Percentiles rank a stretch among this genome's conserved stretches.
Evolutionary conservation across 2,329 filamentous ascomycete genomes (phyloP).

Genomic region (Ophiostoma perfectum): DNA sequence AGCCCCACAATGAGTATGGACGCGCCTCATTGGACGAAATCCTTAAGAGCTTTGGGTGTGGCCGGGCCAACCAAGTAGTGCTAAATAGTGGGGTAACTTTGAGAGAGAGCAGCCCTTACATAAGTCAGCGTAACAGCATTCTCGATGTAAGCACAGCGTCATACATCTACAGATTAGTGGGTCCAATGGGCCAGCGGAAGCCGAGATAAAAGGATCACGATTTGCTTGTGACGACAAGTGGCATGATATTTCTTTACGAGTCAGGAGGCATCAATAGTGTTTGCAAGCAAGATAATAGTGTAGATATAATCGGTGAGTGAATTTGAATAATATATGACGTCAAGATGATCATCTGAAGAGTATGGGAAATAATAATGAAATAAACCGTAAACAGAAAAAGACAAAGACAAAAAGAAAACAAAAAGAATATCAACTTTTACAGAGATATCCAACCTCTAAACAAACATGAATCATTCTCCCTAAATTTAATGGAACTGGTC

Average conservation of each 20-base stretch:
- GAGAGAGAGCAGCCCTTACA: neutral
- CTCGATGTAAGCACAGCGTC: neutral
- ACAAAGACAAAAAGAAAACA: neutral
- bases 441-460: neutral
- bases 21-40: neutral
- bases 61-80: neutral
- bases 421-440: neutral
- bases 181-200: conserved; percentile 8
- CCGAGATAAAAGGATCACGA: conserved; percentile 8
- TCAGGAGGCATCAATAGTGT: neutral
- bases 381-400: neutral
- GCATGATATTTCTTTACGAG: neutral
- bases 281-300: neutral
- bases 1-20: neutral
- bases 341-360: neutral
- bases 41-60: neutral
- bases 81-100: neutral
- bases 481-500: conserved; percentile 76
- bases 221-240: neutral
- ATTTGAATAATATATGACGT: neutral
- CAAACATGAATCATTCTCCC: neutral
- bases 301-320: neutral
- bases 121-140: neutral
- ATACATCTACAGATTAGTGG: neutral
- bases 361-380: neutral